Evolutionary conservation across 805 yeast genomes (phyloP).

Genomic region (Saccharomyces kudriavzevii): DNA sequence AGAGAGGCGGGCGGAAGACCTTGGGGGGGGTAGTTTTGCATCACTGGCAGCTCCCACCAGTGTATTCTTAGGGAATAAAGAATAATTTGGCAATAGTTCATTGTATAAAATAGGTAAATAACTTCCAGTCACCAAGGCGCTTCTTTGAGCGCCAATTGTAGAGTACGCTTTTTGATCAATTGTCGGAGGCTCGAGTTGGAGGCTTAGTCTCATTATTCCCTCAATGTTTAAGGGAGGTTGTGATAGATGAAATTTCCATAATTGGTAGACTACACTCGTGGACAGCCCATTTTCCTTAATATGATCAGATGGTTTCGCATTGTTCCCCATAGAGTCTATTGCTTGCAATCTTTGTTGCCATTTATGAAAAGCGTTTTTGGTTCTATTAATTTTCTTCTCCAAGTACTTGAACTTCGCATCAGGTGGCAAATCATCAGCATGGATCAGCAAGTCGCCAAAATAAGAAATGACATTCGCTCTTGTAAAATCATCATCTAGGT

Average conservation of each 20-base stretch:
- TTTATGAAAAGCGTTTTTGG: slow-evolving; percentile 64
- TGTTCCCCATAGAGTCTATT: slow-evolving; percentile 2
- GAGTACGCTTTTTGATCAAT: slow-evolving; percentile 21
- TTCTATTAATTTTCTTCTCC: slow-evolving; percentile 57
- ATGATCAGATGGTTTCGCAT: not conserved
- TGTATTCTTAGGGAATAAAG: slow-evolving; percentile 45
- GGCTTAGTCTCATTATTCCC: slow-evolving; percentile 55
- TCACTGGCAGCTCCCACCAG: slow-evolving; percentile 49
- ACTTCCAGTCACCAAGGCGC: slow-evolving; percentile 54
- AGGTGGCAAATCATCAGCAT: slow-evolving; percentile 23
- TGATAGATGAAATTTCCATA: slow-evolving; percentile 24
- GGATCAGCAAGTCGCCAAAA: slow-evolving; percentile 74
- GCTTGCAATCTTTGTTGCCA: slow-evolving; percentile 64
- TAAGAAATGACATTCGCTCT: slow-evolving; percentile 78
- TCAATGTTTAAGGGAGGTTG: slow-evolving; percentile 40
- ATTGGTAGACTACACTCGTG: slow-evolving; percentile 23
- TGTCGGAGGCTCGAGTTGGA: slow-evolving; percentile 52
- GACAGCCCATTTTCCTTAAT: slow-evolving; percentile 18
- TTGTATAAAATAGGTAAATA: slow-evolving; percentile 61
- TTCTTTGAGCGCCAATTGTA: slow-evolving; percentile 39
- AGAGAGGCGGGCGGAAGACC: slow-evolving; percentile 18
- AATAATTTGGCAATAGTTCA: slow-evolving; percentile 45
- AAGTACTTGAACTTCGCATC: slow-evolving; percentile 37
- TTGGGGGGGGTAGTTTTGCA: slow-evolving; percentile 12
- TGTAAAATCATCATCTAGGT: slow-evolving; percentile 68